phyloP scores from a whole-genome alignment of 106 monocot species.

The Dendrobium nobile region DNA sequence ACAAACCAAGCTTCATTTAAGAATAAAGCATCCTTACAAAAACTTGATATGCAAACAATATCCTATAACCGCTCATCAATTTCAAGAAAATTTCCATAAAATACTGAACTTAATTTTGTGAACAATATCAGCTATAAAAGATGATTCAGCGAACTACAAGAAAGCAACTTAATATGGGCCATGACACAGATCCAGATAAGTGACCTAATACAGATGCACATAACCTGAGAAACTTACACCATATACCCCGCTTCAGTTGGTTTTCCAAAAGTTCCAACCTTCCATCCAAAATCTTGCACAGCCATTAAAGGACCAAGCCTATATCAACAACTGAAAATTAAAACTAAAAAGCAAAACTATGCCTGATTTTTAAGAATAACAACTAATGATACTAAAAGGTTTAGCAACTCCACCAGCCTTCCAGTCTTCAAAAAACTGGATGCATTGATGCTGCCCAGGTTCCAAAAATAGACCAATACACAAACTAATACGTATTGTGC shows the following conservation, averaged over 20 bases:
- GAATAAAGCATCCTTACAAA: neutral
- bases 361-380: neutral
- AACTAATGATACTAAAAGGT: neutral
- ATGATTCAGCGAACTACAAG: neutral
- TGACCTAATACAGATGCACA: neutral
- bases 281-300: neutral
- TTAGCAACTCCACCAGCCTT: neutral
- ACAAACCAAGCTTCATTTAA: neutral
- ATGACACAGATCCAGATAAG: neutral
- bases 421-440: neutral
- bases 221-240: neutral
- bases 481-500: neutral
- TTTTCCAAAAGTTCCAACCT: constrained; percentile 1
- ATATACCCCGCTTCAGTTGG: neutral
- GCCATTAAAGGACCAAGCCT: neutral
- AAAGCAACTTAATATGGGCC: neutral
- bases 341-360: neutral
- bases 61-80: neutral
- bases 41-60: neutral
- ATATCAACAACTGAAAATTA: neutral
- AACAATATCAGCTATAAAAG: neutral
- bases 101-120: neutral
- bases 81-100: neutral
- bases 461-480: neutral
- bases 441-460: neutral